Base-by-base conservation (phyloP, 1,284 basidiomycete genomes). In the Pyrrhoderma noxium region DNA sequence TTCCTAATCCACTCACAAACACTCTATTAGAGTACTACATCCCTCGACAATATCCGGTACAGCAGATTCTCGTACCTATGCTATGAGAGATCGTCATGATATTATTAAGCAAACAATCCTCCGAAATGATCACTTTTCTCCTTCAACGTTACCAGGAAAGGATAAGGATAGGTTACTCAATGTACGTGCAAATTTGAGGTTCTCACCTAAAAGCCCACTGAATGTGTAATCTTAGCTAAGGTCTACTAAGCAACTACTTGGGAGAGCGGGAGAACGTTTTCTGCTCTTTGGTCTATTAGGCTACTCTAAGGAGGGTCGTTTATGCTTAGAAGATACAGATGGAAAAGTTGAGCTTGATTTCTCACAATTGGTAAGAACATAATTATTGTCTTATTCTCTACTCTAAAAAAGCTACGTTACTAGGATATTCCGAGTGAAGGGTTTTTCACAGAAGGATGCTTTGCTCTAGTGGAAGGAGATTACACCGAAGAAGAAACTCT, bases 231-330 rank as follows among this genome's bases (percentile, higher is more conserved):
- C 34, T 43, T 59, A 95, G 91, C 73, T 99, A 19, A 93, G 88
- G 58, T 95, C 95, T 2, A 99, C 93, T 3, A 96, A 97, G 66
- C 95, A 99, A 63, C 74, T 99, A 8, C 76, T 99, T 1, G 96
- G 96, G 5, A 78, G 96, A 49, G 82, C 89, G 19, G 89, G 91
- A 7, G 82, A 94, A 51, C 80, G 92, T 13, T 99, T 99, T 67
- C 70, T 99, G 41, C 76, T 99, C 2, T 85, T 99, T 45, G 96
- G 96, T 13, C 93, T 98, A 84, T 77, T 99, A 3, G 75, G 83
- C 1, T 86, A 93, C 56, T 84, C 88, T 51, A 90, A 93, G 60
- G 91, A 96, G 66, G 94, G 94, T 0, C 83, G 81, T 58, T 70
- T 97, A 44, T 93, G 86, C 61, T 72, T 99, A 4, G 96, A 99